Conservation (phyloP, 805 yeast species). For the Tetrapisispora namnaoensis region DNA sequence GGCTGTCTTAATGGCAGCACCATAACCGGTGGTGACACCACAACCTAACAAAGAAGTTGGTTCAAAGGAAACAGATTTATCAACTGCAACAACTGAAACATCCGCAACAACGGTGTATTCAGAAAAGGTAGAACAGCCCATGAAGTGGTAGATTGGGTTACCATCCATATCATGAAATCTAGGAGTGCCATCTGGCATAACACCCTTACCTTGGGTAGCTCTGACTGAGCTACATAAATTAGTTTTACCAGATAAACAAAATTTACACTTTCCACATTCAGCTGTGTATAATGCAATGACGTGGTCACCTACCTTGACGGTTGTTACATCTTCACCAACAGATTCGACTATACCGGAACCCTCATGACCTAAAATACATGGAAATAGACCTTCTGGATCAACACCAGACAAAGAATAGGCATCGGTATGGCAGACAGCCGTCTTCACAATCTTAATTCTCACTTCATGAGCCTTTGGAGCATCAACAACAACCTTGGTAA, state of each 20-base stretch:
- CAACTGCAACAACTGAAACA: constrained; percentile 88
- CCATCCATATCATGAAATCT: constrained; percentile 79
- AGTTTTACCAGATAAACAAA: constrained; percentile 91
- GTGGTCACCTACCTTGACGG: constrained; percentile 85
- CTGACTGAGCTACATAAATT: constrained; percentile 92
- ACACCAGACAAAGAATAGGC: constrained; percentile 90
- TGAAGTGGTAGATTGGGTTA: constrained; percentile 75
- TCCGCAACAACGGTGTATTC: constrained; percentile 98
- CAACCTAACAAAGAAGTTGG: constrained; percentile 91
- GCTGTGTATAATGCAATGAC: constrained; percentile 94
- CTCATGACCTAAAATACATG: constrained; percentile 91
- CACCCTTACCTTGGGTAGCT: constrained; percentile 96
- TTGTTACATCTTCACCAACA: constrained; percentile 88
- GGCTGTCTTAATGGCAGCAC: constrained; percentile 94
- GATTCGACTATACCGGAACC: constrained; percentile 97
- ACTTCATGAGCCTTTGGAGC: constrained; percentile 98
- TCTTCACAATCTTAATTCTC: constrained; percentile 73
- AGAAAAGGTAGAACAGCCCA: constrained; percentile 97
- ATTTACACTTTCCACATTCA: constrained; percentile 90
- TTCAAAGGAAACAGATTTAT: constrained; percentile 74
- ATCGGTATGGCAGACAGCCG: constrained; percentile 98
- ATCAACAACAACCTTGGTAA: constrained; percentile 82
- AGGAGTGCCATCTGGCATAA: constrained; percentile 96
- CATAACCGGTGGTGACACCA: constrained; percentile 97
- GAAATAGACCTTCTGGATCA: constrained; percentile 96